Percentiles rank a stretch among this genome's conserved stretches.
These are phyloP conservation scores for Phytopythium sindhum DNA, from an alignment of 352 stramenopile species.

Conservation along the genomic window DNA sequence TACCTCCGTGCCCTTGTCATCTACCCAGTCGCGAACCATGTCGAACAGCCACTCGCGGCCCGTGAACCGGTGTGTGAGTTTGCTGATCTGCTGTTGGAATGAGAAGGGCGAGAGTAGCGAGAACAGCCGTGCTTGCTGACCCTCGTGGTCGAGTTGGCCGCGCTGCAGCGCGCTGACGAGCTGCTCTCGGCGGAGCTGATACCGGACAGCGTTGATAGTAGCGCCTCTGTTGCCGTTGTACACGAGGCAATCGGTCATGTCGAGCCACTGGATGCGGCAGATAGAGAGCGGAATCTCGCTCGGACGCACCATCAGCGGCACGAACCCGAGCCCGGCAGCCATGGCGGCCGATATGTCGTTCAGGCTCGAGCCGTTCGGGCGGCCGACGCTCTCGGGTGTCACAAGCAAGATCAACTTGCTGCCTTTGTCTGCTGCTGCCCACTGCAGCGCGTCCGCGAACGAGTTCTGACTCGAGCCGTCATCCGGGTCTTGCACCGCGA, in stretches of 20 bases:
- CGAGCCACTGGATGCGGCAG: constrained; percentile 80
- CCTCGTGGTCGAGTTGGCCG: constrained; percentile 69
- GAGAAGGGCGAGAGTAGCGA: constrained; percentile 62
- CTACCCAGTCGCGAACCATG: constrained; percentile 44
- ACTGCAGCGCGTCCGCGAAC: constrained; percentile 45
- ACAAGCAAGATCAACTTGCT: constrained; percentile 70
- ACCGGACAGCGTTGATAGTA: constrained; percentile 50
- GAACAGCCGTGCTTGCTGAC: constrained; percentile 63
- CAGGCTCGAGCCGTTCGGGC: constrained; percentile 56
- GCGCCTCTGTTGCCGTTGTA: constrained; percentile 21
- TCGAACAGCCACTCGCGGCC: constrained; percentile 66
- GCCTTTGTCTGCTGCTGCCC: constrained; percentile 51
- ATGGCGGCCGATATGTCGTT: constrained; percentile 78
- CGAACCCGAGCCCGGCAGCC: constrained; percentile 59
- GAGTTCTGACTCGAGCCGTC: constrained; percentile 21
- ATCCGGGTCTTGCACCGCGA: constrained; percentile 1
- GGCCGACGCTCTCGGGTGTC: constrained; percentile 66
- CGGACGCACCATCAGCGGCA: constrained; percentile 65
- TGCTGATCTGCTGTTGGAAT: constrained; percentile 74
- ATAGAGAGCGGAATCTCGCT: constrained; percentile 81
- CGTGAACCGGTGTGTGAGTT: constrained; percentile 56
- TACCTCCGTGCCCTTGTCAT: background rate
- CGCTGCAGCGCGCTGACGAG: constrained; percentile 48
- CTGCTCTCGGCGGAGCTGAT: constrained; percentile 42
- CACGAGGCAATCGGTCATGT: constrained; percentile 65